A percentile compares a stretch with the other conserved stretches of the same genome.
phyloP scores from a whole-genome alignment of 1,284 basidiomycete species.

The Pseudozyma pruni region DNA sequence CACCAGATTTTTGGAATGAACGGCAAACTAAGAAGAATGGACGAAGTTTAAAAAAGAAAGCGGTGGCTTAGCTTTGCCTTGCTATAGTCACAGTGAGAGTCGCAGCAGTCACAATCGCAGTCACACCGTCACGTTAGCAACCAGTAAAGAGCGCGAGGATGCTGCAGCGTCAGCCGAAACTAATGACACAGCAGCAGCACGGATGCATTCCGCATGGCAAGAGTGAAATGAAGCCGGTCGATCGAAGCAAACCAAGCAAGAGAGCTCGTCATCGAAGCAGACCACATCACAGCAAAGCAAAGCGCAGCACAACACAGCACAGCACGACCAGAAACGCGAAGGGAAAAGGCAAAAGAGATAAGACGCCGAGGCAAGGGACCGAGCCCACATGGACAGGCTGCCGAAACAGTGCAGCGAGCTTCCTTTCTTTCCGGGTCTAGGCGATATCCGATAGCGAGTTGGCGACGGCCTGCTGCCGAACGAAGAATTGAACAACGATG shows the following conservation, averaged over 20 bases:
- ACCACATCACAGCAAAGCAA: background rate
- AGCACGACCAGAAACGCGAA: too few relatives aligned
- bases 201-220: background rate
- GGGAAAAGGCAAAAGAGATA: too few relatives aligned
- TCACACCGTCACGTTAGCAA: too few relatives aligned
- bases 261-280: too few relatives aligned
- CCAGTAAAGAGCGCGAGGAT: too few relatives aligned
- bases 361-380: background rate
- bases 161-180: background rate
- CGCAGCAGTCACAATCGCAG: slow-evolving; percentile 1
- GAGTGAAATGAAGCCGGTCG: slow-evolving; percentile 1
- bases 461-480: too few relatives aligned
- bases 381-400: background rate
- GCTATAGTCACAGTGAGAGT: slow-evolving; percentile 3
- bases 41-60: background rate
- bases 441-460: too few relatives aligned
- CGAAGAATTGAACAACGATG: too few relatives aligned
- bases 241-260: too few relatives aligned
- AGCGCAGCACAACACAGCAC: background rate
- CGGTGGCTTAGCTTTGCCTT: background rate
- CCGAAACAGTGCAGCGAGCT: too few relatives aligned
- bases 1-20: background rate
- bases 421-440: too few relatives aligned
- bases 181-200: background rate
- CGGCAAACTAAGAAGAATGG: background rate